Conservation (phyloP, 768 basidiomycete genomes). For the Lentinula boryana region DNA sequence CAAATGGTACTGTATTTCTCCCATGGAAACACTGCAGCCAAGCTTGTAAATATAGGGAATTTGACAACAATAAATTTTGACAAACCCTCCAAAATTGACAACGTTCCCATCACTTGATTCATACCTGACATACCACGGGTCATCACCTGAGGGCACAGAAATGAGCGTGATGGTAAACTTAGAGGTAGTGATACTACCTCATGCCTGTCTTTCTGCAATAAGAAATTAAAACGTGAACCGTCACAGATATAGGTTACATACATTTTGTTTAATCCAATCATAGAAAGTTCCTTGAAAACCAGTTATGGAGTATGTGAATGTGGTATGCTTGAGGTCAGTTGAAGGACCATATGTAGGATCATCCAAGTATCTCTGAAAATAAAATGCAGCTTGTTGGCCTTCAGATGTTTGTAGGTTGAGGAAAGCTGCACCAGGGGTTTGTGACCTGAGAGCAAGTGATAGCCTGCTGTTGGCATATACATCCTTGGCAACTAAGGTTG, state of each 20-base stretch:
- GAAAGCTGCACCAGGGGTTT: conserved; percentile 11
- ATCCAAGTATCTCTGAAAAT: conserved; percentile 21
- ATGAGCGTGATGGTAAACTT: background rate
- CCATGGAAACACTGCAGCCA: conserved; percentile 24
- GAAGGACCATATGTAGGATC: conserved; percentile 15
- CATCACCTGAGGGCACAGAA: background rate
- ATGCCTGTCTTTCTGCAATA: too few species aligned
- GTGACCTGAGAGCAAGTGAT: conserved; percentile 19
- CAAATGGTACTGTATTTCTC: conserved; percentile 18
- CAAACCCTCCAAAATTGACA: background rate
- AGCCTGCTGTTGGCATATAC: conserved; percentile 29
- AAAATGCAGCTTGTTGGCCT: conserved; percentile 12
- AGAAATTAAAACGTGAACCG: too few species aligned
- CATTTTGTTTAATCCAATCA: conserved; percentile 18
- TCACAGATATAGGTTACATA: conserved; percentile 1
- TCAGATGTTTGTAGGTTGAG: conserved; percentile 12
- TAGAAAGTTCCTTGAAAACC: conserved; percentile 19
- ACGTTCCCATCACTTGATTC: conserved; percentile 18
- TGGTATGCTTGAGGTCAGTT: conserved; percentile 14
- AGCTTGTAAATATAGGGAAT: background rate
- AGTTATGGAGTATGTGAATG: conserved; percentile 13
- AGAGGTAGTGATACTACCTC: too few species aligned
- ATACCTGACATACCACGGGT: conserved; percentile 14
- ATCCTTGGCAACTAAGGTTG: conserved; percentile 18
- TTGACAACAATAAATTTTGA: background rate